Evolutionary conservation across 2,329 filamentous ascomycete species (phyloP).

Genomic region (Claviceps spartinae): DNA sequence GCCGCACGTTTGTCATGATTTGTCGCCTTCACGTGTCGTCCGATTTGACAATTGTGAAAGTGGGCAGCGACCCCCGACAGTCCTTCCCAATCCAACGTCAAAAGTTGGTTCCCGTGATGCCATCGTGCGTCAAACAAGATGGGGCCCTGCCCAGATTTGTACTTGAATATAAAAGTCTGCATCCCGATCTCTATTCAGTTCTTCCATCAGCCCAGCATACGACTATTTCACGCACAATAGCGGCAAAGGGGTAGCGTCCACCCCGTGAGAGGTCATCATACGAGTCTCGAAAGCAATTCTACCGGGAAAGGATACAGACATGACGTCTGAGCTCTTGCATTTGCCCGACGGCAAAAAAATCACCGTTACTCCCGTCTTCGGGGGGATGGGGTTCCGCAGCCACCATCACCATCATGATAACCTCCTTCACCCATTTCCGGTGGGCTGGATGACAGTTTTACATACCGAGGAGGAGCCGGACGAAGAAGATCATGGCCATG

Average conservation of each 20-base stretch:
- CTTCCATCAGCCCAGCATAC: too few species aligned
- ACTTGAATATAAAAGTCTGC: too few species aligned
- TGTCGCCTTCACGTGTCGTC: not conserved
- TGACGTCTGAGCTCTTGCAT: slow-evolving; percentile 40
- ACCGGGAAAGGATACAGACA: slow-evolving; percentile 6
- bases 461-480: slow-evolving; percentile 50
- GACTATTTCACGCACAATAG: too few species aligned
- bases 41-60: not conserved
- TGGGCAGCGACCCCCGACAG: not conserved
- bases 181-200: too few species aligned
- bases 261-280: not conserved
- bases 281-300: not conserved
- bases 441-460: slow-evolving; percentile 82
- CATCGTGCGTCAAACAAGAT: too few species aligned
- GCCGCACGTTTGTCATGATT: slow-evolving; percentile 18
- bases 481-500: slow-evolving; percentile 2
- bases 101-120: too few species aligned
- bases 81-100: not conserved
- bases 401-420: slow-evolving; percentile 61
- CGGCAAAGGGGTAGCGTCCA: not conserved
- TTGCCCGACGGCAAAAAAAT: slow-evolving; percentile 81
- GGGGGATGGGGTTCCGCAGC: slow-evolving; percentile 80
- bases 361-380: slow-evolving; percentile 74
- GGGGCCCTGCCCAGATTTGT: too few species aligned
- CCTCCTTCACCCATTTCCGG: slow-evolving; percentile 59